Conservation (phyloP, 2,329 filamentous ascomycete genomes). For the Microascus cirrosus region DNA sequence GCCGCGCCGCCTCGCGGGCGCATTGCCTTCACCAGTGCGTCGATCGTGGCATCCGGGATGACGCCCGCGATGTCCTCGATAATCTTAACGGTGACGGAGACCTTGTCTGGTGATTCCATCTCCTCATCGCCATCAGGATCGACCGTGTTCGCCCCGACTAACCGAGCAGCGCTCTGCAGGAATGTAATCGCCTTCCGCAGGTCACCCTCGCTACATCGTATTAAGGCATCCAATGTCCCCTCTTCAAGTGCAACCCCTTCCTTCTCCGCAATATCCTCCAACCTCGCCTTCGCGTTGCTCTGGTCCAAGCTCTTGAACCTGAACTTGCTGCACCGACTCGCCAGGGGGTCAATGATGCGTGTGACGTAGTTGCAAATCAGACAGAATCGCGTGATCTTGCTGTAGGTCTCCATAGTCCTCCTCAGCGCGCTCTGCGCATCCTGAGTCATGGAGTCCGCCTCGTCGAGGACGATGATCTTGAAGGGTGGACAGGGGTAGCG, state of each 20-base stretch:
- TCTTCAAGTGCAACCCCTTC: constrained; percentile 69
- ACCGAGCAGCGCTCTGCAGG: constrained; percentile 81
- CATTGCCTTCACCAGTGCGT: constrained; percentile 61
- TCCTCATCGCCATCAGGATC: constrained; percentile 45
- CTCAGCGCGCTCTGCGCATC: constrained; percentile 89
- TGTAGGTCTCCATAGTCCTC: constrained; percentile 97
- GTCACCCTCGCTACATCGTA: constrained; percentile 86
- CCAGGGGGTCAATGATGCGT: constrained; percentile 91
- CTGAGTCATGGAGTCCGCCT: constrained; percentile 98
- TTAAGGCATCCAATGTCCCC: constrained; percentile 72
- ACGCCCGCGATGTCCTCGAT: constrained; percentile 96
- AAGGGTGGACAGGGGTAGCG: constrained; percentile 91
- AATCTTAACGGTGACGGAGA: constrained; percentile 58
- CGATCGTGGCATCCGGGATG: constrained; percentile 67
- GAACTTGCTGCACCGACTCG: constrained; percentile 90
- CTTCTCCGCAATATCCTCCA: constrained; percentile 70
- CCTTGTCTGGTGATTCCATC: constrained; percentile 38
- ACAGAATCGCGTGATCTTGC: constrained; percentile 92
- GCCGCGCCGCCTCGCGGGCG: constrained; percentile 54
- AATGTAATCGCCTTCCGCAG: constrained; percentile 93
- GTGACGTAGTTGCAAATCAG: constrained; percentile 99
- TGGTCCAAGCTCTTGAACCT: constrained; percentile 94
- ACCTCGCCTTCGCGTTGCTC: constrained; percentile 64
- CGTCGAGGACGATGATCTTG: constrained; percentile 97
- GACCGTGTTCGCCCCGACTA: constrained; percentile 59